Percentiles rank a stretch among this genome's conserved stretches.
These are phyloP conservation scores for Amyloporia xantha DNA, from an alignment of 768 basidiomycete species.

Conservation along the genomic window DNA sequence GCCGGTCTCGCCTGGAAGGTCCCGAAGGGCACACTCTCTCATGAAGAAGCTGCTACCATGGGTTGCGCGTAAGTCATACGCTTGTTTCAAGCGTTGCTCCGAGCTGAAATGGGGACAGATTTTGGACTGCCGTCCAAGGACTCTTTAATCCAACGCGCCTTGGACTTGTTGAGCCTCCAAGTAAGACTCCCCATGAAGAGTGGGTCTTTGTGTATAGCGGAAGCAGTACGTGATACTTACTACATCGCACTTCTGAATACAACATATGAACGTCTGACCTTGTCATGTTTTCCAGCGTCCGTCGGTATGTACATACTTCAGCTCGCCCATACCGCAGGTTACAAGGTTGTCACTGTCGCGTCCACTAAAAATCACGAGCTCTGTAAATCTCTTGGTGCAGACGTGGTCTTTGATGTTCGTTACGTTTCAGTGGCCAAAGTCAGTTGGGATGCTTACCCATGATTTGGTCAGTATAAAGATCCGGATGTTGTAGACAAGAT, in stretches of 20 bases:
- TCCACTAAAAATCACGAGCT: constrained; percentile 28
- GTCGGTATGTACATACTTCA: constrained; percentile 25
- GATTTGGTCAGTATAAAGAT: constrained; percentile 18
- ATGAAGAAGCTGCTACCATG: constrained; percentile 16
- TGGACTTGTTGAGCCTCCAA: constrained; percentile 14
- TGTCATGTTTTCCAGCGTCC: too few relatives aligned
- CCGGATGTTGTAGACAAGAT: constrained; percentile 23
- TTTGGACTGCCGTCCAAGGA: constrained; percentile 16
- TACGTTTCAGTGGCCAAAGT: background rate
- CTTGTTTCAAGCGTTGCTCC: background rate
- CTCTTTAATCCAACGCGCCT: constrained; percentile 15
- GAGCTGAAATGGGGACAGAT: background rate
- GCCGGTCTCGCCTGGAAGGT: constrained; percentile 20
- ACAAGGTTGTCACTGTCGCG: constrained; percentile 25
- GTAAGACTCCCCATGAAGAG: constrained; percentile 6
- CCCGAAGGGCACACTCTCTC: constrained; percentile 12
- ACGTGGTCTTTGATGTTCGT: constrained; percentile 22
- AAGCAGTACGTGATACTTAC: constrained; percentile 8
- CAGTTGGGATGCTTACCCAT: background rate
- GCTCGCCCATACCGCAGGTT: constrained; percentile 22
- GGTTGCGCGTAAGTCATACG: constrained; percentile 15
- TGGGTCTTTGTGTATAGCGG: constrained; percentile 19
- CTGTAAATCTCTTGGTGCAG: constrained; percentile 30
- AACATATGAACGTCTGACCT: background rate
- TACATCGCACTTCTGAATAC: background rate